Evolutionary conservation across 805 yeast genomes (phyloP).

Genomic region (Pichia scutulata): DNA sequence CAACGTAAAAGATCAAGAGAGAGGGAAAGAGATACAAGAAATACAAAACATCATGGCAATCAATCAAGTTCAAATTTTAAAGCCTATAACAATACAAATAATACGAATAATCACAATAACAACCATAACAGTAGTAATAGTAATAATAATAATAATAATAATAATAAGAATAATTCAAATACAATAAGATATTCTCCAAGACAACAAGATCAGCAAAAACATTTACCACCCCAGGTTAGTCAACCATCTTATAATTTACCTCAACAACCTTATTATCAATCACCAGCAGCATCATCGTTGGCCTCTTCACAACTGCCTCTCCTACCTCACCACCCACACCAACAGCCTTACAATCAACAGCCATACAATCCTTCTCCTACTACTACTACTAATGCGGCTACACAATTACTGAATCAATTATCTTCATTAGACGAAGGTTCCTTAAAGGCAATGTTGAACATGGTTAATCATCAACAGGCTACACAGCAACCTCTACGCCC

Average conservation of each 20-base stretch:
- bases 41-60: slow-evolving; percentile 3
- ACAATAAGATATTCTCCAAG: slow-evolving; percentile 6
- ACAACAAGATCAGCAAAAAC: slow-evolving; percentile 9
- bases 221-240: slow-evolving; percentile 10
- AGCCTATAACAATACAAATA: slow-evolving; percentile 3
- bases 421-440: slow-evolving; percentile 27
- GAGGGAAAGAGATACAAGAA: slow-evolving; percentile 7
- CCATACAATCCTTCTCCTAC: neutral
- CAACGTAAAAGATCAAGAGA: slow-evolving; percentile 2
- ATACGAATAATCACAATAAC: neutral
- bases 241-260: slow-evolving; percentile 1
- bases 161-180: neutral
- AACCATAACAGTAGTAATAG: neutral
- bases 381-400: slow-evolving; percentile 3
- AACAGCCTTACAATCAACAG: slow-evolving; percentile 16
- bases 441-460: slow-evolving; percentile 26
- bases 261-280: slow-evolving; percentile 8
- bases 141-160: neutral
- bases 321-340: slow-evolving; percentile 5
- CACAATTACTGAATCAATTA: slow-evolving; percentile 14
- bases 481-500: slow-evolving; percentile 2
- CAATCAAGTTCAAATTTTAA: slow-evolving; percentile 3
- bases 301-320: neutral
- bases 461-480: slow-evolving; percentile 20
- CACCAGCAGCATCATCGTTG: neutral